Base-by-base conservation (phyloP, 2,329 filamentous ascomycete genomes). In the Ophiostoma quercus region DNA sequence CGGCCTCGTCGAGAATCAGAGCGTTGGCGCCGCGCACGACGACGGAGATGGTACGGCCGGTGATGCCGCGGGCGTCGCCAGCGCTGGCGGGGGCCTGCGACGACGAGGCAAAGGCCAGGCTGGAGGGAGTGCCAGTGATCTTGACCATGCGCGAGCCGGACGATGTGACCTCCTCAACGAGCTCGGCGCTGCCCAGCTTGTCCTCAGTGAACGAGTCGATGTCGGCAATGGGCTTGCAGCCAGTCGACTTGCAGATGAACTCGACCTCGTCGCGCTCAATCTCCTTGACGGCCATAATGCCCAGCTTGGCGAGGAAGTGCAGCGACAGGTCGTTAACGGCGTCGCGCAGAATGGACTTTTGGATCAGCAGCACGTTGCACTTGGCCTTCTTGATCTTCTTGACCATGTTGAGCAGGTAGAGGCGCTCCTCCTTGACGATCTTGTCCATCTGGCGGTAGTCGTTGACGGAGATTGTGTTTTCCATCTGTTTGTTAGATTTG, bases 331-430 rank as follows among this genome's bases (percentile, higher is more conserved):
- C 95, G 83, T 99, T 99, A 79, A 99, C 94, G 47, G 95, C 95
- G 77, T 99, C 95, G 75, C 95, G 90, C 71, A 99, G 88, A 76
- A 99, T 99, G 16, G 94, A 98, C 83, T 99, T 99, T 79, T 99
- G 95, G 75, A 99, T 98, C 75, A 99, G 85, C 63, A 98, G 88
- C 62, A 99, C 95, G 77, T 99, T 99, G 84, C 95, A 99, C 85
- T 98, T 99, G 75, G 95, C 94, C 86, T 98, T 99, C 84, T 98
- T 97, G 81, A 99, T 99, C 87, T 98, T 99, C 88, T 99, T 98
- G 78, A 96, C 94, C 88, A 99, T 92, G 84, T 98, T 98, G 71
- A 99, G 87, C 74, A 99, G 88, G 82, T 99, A 99, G 75, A 95
- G 92, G 75, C 95, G 92, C 84, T 99, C 95, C 83, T 99, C 95